Percentiles rank a stretch among this genome's conserved stretches.
Conservation (phyloP, 1,284 basidiomycete species). For the Moniliophthora roreri region DNA sequence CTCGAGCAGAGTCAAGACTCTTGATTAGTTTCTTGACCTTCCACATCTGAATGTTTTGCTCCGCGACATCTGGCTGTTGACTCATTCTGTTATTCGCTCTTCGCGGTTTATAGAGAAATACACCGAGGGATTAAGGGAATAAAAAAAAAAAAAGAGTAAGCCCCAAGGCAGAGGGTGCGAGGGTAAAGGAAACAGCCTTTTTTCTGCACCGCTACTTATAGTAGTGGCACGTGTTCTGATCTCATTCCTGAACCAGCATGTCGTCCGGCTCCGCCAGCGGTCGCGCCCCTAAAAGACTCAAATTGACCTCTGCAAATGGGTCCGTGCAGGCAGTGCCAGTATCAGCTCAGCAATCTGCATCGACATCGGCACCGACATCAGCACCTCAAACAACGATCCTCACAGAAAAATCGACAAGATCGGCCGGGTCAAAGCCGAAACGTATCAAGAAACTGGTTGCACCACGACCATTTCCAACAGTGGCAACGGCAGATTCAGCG, state of each 20-base stretch:
- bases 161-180: slow-evolving; percentile 4
- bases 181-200: not conserved
- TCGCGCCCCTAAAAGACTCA: slow-evolving; percentile 1
- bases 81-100: slow-evolving; percentile 55
- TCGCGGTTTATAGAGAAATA: slow-evolving; percentile 12
- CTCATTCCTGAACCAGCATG: not conserved
- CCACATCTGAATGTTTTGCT: slow-evolving; percentile 92
- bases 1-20: slow-evolving; percentile 90
- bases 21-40: slow-evolving; percentile 99
- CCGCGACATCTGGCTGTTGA: slow-evolving; percentile 63
- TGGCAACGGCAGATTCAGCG: slow-evolving; percentile 71
- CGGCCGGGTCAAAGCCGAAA: slow-evolving; percentile 12
- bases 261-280: slow-evolving; percentile 7
- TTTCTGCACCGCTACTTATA: not conserved
- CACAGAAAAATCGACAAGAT: slow-evolving; percentile 10
- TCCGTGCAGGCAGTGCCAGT: not conserved
- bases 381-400: not conserved
- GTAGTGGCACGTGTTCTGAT: not conserved
- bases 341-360: not conserved
- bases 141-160: slow-evolving; percentile 6
- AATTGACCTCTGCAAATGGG: slow-evolving; percentile 5
- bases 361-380: not conserved
- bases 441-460: slow-evolving; percentile 66
- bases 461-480: slow-evolving; percentile 72
- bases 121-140: slow-evolving; percentile 4